Evolutionary conservation across 1,139 yeast genomes (phyloP), one percentile per base, ranked within the genome.

Genomic region (Geotrichum europaeum): DNA sequence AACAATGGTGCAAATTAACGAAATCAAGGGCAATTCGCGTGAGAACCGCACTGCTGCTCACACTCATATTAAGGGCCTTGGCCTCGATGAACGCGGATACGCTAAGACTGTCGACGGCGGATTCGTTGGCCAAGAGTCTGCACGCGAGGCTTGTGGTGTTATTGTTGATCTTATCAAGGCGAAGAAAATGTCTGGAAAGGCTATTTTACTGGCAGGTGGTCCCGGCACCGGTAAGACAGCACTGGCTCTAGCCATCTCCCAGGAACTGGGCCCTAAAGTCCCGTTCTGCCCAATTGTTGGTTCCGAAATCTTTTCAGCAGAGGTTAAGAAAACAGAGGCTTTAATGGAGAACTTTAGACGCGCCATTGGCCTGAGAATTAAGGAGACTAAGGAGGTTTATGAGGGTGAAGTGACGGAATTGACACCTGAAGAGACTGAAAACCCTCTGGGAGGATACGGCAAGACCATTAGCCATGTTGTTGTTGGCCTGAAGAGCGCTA

Each of bases 211-310:
- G 60, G 98, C 99, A 0, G 99, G 99, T 63, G 96, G 96, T 4
- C 98, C 99, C 20, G 98, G 98, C 3, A 92, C 98, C 4, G 99
- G 99, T 71, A 94, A 94, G 75, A 94, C 99, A 0, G 99, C 99
- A 0, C 80, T 94, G 70, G 98, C 99, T 0, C 78, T 95, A 62
- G 99, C 98, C 1, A 86, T 95, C 61, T 89, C 98, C 1, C 99
- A 94, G 73, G 99, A 94, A 73, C 80, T 94, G 68, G 99, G 99
- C 1, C 97, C 99, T 53, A 94, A 94, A 71, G 99, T 94, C 59
- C 99, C 99, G 55, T 94, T 94, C 72, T 92, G 97, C 72, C 99
- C 99, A 5, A 87, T 94, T 70, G 99, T 95, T 40, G 99, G 99
- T 30, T 84, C 92, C 60, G 99, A 94, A 74, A 79, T 94, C 66